Base-by-base conservation (phyloP, 805 yeast genomes). In the Lipomyces yamadae region DNA sequence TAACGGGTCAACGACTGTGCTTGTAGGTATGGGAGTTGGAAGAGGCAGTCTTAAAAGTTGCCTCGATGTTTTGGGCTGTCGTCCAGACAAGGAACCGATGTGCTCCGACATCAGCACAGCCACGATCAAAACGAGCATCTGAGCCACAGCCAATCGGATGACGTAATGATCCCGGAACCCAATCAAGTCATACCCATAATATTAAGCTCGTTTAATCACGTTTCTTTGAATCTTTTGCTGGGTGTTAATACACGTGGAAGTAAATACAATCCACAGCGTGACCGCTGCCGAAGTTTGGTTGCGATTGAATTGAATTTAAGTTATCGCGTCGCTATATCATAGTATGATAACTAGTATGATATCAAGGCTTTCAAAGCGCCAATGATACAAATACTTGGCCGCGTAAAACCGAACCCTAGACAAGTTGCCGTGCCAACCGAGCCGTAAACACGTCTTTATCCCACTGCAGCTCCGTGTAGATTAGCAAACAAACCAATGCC, bases 391-490 rank as follows among this genome's bases (percentile, higher is more conserved):
- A 50, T 2, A 5, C 18, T 4, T 18, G 10, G 32, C 29, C 32
- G 24, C 18, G 32, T 6, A 18, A 50, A 50, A 18, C 54, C 54
- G 15, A 50, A 50, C 54, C 54, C 54, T 50, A 29, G 54, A 50
- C 30, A 50, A 50, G 13, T 50, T 50, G 30, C 32, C 54, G 54
- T 50, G 54, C 32, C 54, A 50, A 50, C 54, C 11, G 10, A 32
- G 32, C 8, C 6, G 54, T 50, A 50, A 50, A 50, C 54, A 50
- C 33, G 54, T 50, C 54, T 15, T 50, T 50, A 50, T 50, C 32
- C 54, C 54, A 10, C 53, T 4, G 54, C 32, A n/a, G 7, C 54
- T 50, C 13, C n/a, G 32, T 50, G 32, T 50, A 48, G 29, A 10
- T 48, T 24, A 48, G 53, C 53, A 13, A 8, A 48, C 24, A 6